Percentiles rank a stretch among this genome's conserved stretches.
phyloP scores from a whole-genome alignment of 805 yeast genomes.

The Scheffersomyces lignosus region DNA sequence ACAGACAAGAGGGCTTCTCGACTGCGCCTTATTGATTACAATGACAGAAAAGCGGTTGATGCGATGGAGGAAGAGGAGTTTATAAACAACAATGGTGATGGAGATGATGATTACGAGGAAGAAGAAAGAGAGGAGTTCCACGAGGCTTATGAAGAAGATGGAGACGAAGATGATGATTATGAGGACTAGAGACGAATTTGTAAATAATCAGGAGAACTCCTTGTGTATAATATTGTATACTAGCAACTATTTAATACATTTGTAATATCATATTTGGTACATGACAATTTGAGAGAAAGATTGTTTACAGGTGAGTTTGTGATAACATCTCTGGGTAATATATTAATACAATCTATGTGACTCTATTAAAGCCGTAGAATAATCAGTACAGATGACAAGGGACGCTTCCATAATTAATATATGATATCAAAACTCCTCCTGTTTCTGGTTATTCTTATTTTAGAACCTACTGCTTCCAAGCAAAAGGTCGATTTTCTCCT shows the following conservation, averaged over 20 bases:
- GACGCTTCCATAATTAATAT: no score
- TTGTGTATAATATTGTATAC: background rate
- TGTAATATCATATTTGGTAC: background rate
- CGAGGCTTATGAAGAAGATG: slow-evolving; percentile 10
- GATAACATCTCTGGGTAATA: slow-evolving; percentile 3
- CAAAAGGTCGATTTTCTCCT: slow-evolving; percentile 76
- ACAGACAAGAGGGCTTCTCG: slow-evolving; percentile 3
- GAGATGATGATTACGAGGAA: slow-evolving; percentile 20
- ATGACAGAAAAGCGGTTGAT: slow-evolving; percentile 3
- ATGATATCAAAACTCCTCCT: no score
- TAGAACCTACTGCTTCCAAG: slow-evolving; percentile 56
- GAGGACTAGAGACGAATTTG: slow-evolving; percentile 8
- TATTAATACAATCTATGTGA: background rate
- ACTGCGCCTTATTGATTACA: slow-evolving; percentile 3
- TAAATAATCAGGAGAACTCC: no score
- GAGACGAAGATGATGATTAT: slow-evolving; percentile 22
- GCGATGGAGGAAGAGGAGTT: slow-evolving; percentile 13
- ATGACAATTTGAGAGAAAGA: background rate
- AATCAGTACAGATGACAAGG: no score
- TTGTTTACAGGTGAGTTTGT: background rate
- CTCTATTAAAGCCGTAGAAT: no score
- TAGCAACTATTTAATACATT: background rate
- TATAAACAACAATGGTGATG: slow-evolving; percentile 10
- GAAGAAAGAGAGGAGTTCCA: slow-evolving; percentile 14
- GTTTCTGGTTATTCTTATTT: no score